A percentile compares a stretch with the other conserved stretches of the same genome.
Evolutionary conservation across 176 grass and related monocot species (phyloP).

Genomic region (Paspalum notatum): DNA sequence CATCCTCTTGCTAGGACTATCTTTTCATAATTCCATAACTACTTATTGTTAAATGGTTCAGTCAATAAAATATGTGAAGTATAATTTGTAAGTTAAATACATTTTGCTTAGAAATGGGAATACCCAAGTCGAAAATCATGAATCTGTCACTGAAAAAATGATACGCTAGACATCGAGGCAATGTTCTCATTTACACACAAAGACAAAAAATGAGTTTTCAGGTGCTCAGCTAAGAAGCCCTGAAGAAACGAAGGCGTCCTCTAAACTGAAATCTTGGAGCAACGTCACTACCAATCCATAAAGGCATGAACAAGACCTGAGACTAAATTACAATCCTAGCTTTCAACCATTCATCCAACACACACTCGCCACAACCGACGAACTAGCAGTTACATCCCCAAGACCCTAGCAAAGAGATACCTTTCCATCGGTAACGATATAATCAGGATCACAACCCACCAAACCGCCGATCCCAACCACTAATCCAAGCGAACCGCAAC

Average conservation of each 20-base stretch:
- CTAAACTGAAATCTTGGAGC: neutral
- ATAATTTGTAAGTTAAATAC: too few relatives aligned
- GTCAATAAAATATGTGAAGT: too few relatives aligned
- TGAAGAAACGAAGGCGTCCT: neutral
- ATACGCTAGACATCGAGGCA: neutral
- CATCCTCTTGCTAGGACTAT: too few relatives aligned
- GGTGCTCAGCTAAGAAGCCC: neutral
- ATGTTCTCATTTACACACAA: neutral
- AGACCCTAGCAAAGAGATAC: neutral
- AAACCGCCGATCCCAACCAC: neutral
- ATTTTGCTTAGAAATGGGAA: too few relatives aligned
- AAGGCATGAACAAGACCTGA: neutral
- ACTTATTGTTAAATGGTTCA: too few relatives aligned
- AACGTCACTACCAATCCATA: neutral
- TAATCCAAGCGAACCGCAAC: constrained; percentile 25
- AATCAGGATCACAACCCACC: neutral
- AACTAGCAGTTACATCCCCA: neutral
- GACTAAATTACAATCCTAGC: constrained; percentile 5
- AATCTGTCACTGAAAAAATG: too few relatives aligned
- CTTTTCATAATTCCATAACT: too few relatives aligned
- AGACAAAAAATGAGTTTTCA: neutral
- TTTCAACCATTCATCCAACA: constrained; percentile 4
- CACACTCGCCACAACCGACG: constrained; percentile 15
- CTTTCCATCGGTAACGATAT: neutral
- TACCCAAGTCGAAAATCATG: too few relatives aligned